Evolutionary conservation across 495 filamentous ascomycete genomes (phyloP), one percentile per base, ranked within the genome.

Genomic region (Penicillium mononematosum): DNA sequence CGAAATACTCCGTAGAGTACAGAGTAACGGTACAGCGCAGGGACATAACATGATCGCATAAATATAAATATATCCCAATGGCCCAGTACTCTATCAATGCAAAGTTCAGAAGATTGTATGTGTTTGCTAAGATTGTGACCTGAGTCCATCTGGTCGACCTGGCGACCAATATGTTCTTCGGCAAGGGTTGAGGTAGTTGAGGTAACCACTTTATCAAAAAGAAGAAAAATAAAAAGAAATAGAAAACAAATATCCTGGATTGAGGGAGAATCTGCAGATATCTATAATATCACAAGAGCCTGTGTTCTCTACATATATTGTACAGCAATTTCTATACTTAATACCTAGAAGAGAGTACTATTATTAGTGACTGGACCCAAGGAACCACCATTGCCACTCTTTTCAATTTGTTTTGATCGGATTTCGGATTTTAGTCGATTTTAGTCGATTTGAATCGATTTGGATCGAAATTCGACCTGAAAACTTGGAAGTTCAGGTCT

Each of bases 281-380:
- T 52, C 38, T 24, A 42, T 14, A 38, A n/a, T 20, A 50, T 25
- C 20, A 48, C 10, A 19, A 19, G 20, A 14, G 16, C 5, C 16
- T 10, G 14, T 1, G 4, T 14, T 14, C 11, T 36, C 32, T 14
- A 36, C 10, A 22, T 2, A n/a, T n/a, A 31, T 2, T 1, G 2
- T 8, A 11, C 32, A 38, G 31, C n/a, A 46, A 45, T 27, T 6
- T 4, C n/a, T 11, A 42, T 41, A 45, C 6, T 9, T 27, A 29
- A 14, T 25, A 29, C 5, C 29, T 45, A 45, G 34, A 38, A 38
- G 14, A 38, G 14, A 3, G 14, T 39, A 39, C 39, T 53, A 53
- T 44, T 53, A 41, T 53, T 44, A 53, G 50, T n/a, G 45, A 29
- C 45, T n/a, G 31, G 29, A 22, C n/a, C 36, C 50, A 42, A 52